Base-by-base conservation (phyloP, 73 alveolate species). In the Vitrella brassicaformis region DNA sequence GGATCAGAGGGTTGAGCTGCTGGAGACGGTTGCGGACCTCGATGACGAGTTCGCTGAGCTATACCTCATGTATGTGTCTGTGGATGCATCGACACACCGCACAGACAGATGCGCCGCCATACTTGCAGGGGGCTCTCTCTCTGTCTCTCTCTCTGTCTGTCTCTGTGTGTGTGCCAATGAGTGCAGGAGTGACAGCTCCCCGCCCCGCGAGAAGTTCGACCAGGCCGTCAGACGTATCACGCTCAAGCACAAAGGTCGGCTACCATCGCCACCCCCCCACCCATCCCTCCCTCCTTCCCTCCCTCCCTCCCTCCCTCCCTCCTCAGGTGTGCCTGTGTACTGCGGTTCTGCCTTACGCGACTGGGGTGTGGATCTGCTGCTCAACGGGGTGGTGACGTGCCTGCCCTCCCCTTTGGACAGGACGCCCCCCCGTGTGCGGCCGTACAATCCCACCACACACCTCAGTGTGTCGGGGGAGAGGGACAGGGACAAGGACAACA, bases 341-440 rank as follows among this genome's bases (percentile, higher is more conserved):
- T 74, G 93, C 27, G 98, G 98, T 19, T 72, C 90, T 28, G 88
- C 98, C n/a, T 71, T 90, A 28, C 90, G 90, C 64, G 90, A 92
- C 80, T 78, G 90, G 71, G 98, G 98, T 0, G 74, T 92, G 0
- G 84, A 90, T 73, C 96, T 95, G 28, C 68, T 92, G 0, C 67
- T 92, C 32, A 96, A 92, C 68, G 92, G 87, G 0, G 85, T 92
- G 0, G 71, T 82, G 47, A 72, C 78, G 46, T 83, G 75, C 68
- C 85, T 92, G 10, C 96, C 98, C 0, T 75, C 89, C 14, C 98
- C 98, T 18, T 67, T 68, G 25, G 96, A 90, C 19, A 70, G 80
- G 31, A 74, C 78, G 0, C 47, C 80, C 19, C 56, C 4, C 56
- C 4, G 4, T 14, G 22, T 39, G 56, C 22, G 14, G 56, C 22